These are phyloP conservation scores for Sideroxylon spinosum DNA, from an alignment of 179 eudicot species.

Conservation along the genomic window DNA sequence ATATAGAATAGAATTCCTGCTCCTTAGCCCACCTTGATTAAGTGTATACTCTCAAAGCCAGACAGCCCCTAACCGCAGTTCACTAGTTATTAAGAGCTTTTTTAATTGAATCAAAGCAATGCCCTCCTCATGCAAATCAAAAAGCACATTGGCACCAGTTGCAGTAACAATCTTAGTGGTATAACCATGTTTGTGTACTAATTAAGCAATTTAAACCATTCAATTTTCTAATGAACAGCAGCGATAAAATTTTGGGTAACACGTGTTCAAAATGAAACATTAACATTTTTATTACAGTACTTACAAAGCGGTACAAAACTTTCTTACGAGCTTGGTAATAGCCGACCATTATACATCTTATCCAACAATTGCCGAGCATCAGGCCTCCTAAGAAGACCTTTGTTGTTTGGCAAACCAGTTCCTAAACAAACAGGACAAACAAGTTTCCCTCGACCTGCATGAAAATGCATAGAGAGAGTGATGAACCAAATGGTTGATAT, in stretches of 20 bases:
- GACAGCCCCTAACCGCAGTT: conserved; percentile 2
- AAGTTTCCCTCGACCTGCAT: conserved; percentile 87
- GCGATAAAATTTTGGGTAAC: not conserved
- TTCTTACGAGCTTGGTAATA: conserved; percentile 71
- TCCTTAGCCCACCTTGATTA: not conserved
- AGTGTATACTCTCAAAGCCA: not conserved
- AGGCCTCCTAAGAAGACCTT: conserved; percentile 93
- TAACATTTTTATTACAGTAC: too few species aligned
- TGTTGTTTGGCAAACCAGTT: conserved; percentile 93
- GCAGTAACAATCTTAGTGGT: not conserved
- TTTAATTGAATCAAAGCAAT: not conserved
- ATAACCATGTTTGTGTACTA: too few species aligned
- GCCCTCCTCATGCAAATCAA: not conserved
- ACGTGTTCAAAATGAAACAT: not conserved
- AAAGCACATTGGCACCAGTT: not conserved
- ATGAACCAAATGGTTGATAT: not conserved
- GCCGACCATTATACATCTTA: conserved; percentile 90
- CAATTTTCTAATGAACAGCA: not conserved
- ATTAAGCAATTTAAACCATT: not conserved
- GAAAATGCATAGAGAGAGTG: conserved; percentile 1
- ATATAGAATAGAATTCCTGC: not conserved
- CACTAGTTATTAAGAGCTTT: not conserved
- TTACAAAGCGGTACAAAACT: conserved; percentile 15
- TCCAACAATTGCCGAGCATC: conserved; percentile 74
- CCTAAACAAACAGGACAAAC: conserved; percentile 98